These are phyloP conservation scores for Rhodotorula glutinis DNA, from an alignment of 1,284 basidiomycete species.

Conservation along the genomic window DNA sequence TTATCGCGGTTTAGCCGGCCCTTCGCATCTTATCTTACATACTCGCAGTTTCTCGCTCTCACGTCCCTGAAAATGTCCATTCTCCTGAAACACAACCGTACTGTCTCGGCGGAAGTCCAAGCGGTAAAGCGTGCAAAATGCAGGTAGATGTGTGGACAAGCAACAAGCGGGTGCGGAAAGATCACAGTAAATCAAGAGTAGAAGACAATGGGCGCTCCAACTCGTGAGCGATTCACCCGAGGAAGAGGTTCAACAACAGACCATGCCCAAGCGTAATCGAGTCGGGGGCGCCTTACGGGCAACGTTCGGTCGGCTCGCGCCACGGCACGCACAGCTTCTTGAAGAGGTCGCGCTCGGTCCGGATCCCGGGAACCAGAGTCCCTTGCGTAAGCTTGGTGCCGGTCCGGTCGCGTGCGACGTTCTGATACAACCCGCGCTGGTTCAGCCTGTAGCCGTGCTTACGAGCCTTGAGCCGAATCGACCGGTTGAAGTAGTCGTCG, in stretches of 20 bases:
- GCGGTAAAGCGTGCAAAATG: background rate
- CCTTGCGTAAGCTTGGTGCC: conserved; percentile 62
- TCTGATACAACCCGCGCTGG: conserved; percentile 70
- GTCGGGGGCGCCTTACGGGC: no score
- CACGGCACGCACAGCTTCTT: conserved; percentile 56
- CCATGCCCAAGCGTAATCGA: no score
- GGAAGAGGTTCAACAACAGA: no score
- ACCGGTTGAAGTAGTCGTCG: conserved; percentile 72
- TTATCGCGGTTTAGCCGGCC: background rate
- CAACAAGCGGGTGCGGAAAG: conserved; percentile 5
- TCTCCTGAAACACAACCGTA: background rate
- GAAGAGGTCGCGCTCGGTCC: conserved; percentile 81
- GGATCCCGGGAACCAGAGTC: conserved; percentile 48
- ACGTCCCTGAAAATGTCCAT: background rate
- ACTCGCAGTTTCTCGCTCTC: background rate
- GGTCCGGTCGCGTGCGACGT: conserved; percentile 51
- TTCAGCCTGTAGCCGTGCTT: conserved; percentile 79
- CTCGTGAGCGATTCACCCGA: no score
- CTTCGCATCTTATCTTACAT: background rate
- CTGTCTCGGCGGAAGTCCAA: background rate
- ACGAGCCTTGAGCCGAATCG: conserved; percentile 76
- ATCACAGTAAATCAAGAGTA: no score
- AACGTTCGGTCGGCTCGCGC: background rate
- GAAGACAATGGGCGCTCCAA: no score
- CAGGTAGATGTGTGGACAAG: conserved; percentile 1